phyloP scores from a whole-genome alignment of 805 yeast genomes.

The Candida maris region DNA sequence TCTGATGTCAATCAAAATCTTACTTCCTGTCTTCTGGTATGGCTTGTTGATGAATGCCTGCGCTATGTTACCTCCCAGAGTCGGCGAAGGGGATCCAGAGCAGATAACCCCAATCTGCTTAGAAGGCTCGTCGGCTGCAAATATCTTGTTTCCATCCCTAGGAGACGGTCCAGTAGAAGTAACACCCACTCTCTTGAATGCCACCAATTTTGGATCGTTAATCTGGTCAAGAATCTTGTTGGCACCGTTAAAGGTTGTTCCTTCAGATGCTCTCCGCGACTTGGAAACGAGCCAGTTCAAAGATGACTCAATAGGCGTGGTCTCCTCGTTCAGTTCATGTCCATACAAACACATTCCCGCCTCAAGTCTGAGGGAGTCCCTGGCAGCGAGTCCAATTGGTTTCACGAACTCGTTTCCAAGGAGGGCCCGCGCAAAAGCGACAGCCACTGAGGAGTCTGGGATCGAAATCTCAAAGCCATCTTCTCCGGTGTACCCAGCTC shows the following conservation, averaged over 20 bases:
- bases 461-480: conserved; percentile 95
- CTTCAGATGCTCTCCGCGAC: conserved; percentile 53
- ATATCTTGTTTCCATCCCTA: conserved; percentile 70
- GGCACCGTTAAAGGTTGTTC: conserved; percentile 70
- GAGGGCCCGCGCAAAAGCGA: conserved; percentile 58
- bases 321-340: conserved; percentile 74
- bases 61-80: conserved; percentile 75
- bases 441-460: conserved; percentile 51
- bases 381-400: conserved; percentile 96
- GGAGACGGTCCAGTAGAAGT: conserved; percentile 86
- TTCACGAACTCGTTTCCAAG: conserved; percentile 54
- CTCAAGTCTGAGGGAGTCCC: conserved; percentile 91
- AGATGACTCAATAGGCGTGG: conserved; percentile 86
- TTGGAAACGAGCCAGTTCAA: conserved; percentile 89
- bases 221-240: conserved; percentile 66
- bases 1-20: conserved; percentile 71
- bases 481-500: conserved; percentile 98
- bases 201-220: conserved; percentile 52
- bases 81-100: conserved; percentile 62
- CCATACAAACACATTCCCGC: conserved; percentile 99
- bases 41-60: conserved; percentile 83
- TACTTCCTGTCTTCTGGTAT: conserved; percentile 68
- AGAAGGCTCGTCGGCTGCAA: conserved; percentile 46
- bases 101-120: conserved; percentile 50
- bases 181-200: conserved; percentile 71